A percentile compares a stretch with the other conserved stretches of the same genome.
Conservation (phyloP, 2,329 filamentous ascomycete species). For the Zasmidium citrigriseum region DNA sequence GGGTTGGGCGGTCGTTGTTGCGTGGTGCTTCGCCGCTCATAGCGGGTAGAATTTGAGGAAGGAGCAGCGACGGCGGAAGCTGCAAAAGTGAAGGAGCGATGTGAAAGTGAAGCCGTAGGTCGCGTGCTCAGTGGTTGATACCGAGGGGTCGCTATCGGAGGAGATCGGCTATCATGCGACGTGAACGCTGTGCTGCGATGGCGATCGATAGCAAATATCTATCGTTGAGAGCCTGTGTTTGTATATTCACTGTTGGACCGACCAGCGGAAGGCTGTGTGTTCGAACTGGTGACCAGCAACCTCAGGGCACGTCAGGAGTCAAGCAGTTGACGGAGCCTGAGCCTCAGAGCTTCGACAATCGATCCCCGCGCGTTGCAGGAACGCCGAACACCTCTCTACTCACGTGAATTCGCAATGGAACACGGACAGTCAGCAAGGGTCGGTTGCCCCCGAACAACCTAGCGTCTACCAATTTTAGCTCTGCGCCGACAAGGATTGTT, state of each 20-base stretch:
- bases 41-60: not conserved
- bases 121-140: not conserved
- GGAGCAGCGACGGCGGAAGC: not conserved
- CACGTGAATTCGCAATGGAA: no score
- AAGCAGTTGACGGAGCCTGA: no score
- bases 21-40: slow-evolving; percentile 1
- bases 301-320: no score
- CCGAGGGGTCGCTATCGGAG: not conserved
- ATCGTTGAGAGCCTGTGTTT: no score
- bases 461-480: no score
- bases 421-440: no score
- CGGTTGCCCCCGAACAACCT: no score
- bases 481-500: no score
- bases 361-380: no score
- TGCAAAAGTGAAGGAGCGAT: not conserved
- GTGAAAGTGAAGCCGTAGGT: not conserved
- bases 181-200: not conserved
- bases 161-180: not conserved
- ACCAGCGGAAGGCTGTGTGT: not conserved
- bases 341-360: no score
- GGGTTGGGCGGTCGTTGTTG: not conserved
- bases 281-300: no score
- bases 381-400: no score
- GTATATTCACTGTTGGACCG: not conserved
- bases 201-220: not conserved